Evolutionary conservation across 768 basidiomycete genomes (phyloP), one percentile per base, ranked within the genome.

Genomic region (Agrocybe praecox): DNA sequence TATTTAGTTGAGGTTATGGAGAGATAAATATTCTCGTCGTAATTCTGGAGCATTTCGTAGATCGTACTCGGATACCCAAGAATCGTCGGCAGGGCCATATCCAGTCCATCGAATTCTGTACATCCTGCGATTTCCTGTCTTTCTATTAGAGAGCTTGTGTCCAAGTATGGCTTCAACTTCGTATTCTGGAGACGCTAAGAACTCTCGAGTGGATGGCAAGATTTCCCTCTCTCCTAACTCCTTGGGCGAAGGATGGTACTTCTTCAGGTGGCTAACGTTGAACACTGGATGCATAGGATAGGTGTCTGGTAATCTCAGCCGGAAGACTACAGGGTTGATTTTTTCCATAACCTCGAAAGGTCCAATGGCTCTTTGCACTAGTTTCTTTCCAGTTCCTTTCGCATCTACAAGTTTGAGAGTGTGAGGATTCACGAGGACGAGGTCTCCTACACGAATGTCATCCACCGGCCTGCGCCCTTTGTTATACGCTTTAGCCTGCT

Each of bases 221-320:
- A 11, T 40, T 1, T 48, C 29, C 0, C 65, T 49, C 11, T 71
- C n/a, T n/a, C n/a, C n/a, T n/a, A n/a, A n/a, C n/a, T n/a, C n/a
- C n/a, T n/a, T n/a, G n/a, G n/a, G n/a, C n/a, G n/a, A n/a, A n/a
- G n/a, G n/a, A n/a, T n/a, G n/a, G n/a, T n/a, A n/a, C n/a, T n/a
- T n/a, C n/a, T n/a, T n/a, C n/a, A n/a, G n/a, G n/a, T n/a, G n/a
- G n/a, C n/a, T n/a, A n/a, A n/a, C n/a, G n/a, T n/a, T 68, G 32
- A 72, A 54, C 0, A 71, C 57, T 0, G 65, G 63, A 18, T 65
- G 64, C 62, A 66, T 67, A 0, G 66, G 67, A 40, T 67, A 72
- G 2, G 60, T 55, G 49, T 63, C 61, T 1, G 65, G 62, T 1
- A 71, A 60, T 0, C 61, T 58, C 1, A 71, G 43, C 3, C 63